Evolutionary conservation across 768 basidiomycete species (phyloP).

Genomic region (Calvatia gigantea): DNA sequence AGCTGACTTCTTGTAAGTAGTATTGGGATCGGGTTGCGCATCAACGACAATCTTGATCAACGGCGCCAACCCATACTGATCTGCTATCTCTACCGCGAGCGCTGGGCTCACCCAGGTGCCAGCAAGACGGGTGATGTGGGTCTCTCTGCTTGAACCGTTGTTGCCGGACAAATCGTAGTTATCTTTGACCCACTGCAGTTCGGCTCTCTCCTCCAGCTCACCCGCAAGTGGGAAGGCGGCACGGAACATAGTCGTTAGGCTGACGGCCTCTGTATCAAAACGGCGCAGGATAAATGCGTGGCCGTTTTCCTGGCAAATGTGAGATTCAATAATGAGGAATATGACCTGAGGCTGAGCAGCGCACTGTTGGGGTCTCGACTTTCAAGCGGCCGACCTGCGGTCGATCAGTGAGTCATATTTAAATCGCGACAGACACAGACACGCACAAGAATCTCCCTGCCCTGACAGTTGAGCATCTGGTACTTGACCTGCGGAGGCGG

Average conservation of each 20-base stretch:
- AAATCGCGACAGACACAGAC: conserved; percentile 11
- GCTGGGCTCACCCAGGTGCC: conserved; percentile 81
- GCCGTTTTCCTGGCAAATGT: conserved; percentile 51
- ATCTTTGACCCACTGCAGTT: conserved; percentile 82
- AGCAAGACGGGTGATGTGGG: conserved; percentile 69
- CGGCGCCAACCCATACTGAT: conserved; percentile 56
- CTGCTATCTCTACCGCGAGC: conserved; percentile 65
- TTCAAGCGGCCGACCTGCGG: conserved; percentile 82
- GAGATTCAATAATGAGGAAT: conserved; percentile 16
- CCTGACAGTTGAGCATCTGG: conserved; percentile 86
- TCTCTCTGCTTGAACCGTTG: conserved; percentile 66
- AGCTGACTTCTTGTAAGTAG: conserved; percentile 73
- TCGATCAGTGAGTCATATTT: conserved; percentile 3
- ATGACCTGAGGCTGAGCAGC: conserved; percentile 21
- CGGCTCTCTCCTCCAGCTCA: conserved; percentile 73
- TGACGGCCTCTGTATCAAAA: conserved; percentile 90
- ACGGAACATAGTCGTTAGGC: conserved; percentile 94
- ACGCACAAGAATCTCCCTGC: conserved; percentile 79
- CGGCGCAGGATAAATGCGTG: conserved; percentile 95
- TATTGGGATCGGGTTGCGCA: conserved; percentile 74
- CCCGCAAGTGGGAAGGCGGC: conserved; percentile 85
- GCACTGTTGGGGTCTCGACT: conserved; percentile 75
- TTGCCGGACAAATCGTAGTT: conserved; percentile 72
- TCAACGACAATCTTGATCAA: conserved; percentile 65
- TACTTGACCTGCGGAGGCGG: conserved; percentile 78